phyloP scores from a whole-genome alignment of 306 rosid species.

The Cucurbita pepo region DNA sequence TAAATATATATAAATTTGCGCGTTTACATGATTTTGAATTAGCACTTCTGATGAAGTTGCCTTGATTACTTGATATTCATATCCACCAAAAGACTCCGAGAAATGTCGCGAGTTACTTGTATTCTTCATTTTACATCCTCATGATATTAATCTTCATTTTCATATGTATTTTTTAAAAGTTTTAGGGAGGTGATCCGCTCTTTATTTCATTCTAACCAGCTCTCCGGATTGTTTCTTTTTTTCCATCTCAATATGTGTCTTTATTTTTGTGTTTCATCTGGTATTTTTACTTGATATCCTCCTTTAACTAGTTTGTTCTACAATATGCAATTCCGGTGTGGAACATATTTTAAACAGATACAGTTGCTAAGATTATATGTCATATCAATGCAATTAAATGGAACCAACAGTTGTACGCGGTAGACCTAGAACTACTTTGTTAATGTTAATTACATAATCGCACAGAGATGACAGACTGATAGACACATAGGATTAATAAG shows the following conservation, averaged over 20 bases:
- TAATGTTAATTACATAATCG: not conserved
- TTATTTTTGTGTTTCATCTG: not conserved
- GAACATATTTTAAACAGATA: not conserved
- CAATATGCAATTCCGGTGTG: not conserved
- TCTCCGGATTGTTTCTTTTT: not conserved
- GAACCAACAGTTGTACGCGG: not conserved
- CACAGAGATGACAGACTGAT: not conserved
- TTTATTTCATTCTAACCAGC: not conserved
- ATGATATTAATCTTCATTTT: not conserved
- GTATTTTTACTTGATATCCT: not conserved
- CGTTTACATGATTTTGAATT: not conserved
- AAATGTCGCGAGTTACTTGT: not conserved
- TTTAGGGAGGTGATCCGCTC: slow-evolving; percentile 51
- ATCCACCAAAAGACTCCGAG: not conserved
- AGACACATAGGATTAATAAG: not conserved
- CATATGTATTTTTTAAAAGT: not conserved
- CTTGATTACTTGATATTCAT: not conserved
- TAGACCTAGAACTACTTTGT: not conserved
- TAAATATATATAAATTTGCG: not conserved
- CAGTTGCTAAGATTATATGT: not conserved
- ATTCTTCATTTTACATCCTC: not conserved
- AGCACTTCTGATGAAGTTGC: not conserved
- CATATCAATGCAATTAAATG: not conserved
- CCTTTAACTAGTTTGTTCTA: not conserved
- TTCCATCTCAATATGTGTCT: not conserved